phyloP scores from a whole-genome alignment of 352 stramenopile genomes.

The Globisporangium okanoganense region DNA sequence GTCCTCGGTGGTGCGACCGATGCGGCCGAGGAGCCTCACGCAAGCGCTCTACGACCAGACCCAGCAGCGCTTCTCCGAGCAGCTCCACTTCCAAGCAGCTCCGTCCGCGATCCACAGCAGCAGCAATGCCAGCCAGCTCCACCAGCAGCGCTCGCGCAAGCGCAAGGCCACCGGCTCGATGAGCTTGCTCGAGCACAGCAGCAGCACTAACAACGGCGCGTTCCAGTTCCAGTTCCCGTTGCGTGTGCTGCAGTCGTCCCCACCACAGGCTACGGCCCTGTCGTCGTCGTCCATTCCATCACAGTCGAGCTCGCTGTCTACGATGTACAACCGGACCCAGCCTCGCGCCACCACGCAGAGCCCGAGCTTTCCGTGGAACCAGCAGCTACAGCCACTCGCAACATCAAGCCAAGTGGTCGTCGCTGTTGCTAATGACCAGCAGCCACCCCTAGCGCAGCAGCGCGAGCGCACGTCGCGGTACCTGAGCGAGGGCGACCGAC shows the following conservation, averaged over 20 bases:
- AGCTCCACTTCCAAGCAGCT: neutral
- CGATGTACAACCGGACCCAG: neutral
- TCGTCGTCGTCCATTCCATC: neutral
- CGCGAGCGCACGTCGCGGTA: constrained; percentile 45
- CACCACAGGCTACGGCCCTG: neutral
- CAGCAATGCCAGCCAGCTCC: neutral
- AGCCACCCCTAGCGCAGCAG: constrained; percentile 2
- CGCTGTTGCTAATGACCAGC: neutral
- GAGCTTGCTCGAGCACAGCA: neutral
- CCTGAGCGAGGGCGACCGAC: constrained; percentile 37
- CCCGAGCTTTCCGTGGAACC: neutral
- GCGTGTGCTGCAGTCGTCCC: neutral
- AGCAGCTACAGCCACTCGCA: neutral
- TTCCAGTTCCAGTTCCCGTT: neutral
- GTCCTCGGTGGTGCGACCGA: neutral
- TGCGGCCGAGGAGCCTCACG: neutral
- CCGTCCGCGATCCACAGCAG: neutral
- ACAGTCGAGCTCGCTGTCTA: neutral
- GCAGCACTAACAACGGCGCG: too few relatives aligned
- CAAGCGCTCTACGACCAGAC: constrained; percentile 1
- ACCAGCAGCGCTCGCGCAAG: constrained; percentile 3
- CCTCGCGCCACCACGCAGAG: neutral
- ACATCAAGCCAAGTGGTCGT: neutral
- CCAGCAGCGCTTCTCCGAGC: neutral
- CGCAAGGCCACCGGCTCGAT: constrained; percentile 1